Base-by-base conservation (phyloP, 2,329 filamentous ascomycete genomes). In the Furcasterigmium sp. region DNA sequence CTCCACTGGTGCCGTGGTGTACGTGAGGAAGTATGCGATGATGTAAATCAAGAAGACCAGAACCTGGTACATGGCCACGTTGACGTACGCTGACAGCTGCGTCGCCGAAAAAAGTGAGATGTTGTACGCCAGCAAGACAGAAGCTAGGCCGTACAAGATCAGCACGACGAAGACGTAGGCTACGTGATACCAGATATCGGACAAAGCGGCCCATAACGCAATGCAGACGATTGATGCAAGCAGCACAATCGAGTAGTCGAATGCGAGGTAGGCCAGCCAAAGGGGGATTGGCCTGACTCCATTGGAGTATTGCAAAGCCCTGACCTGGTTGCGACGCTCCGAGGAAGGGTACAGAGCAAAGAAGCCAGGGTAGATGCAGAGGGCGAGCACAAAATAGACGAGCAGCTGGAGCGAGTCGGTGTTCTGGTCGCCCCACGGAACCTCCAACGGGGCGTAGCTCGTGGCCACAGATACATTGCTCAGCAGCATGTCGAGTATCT, bases 281-380 rank as follows among this genome's bases (percentile, higher is more conserved):
- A 96, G 70, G 1, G 90, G 88, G 9, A 87, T 70, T 1, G 87
- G 84, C 13, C 87, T 76, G 23, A 95, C 89, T 37, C 91, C 91
- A 56, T 96, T 96, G 43, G 87, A 94, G 64, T 95, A 96, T 61
- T 96, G 85, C 25, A 96, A 69, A 14, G 86, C 86, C 41, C 91
- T 80, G 19, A 96, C 87, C 50, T 89, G 85, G 40, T 82, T 73
- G 10, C 89, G 70, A 20, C 89, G 77, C 62, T 96, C 91, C 25
- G 85, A 71, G n/a, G 88, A 95, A 0, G 89, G 87, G 56, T 96
- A 96, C 5, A 96, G 69, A 0, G 87, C 80, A 54, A 95, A 94
- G 69, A 96, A 91, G 13, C 85, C 88, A 1, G 91, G 89, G 54
- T 85, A 93, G 2, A 83, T 82, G 7, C 79, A 75, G 63, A 94